These are phyloP conservation scores for Penicillium atrosanguineum DNA, from an alignment of 495 filamentous ascomycete genomes.

Conservation along the genomic window DNA sequence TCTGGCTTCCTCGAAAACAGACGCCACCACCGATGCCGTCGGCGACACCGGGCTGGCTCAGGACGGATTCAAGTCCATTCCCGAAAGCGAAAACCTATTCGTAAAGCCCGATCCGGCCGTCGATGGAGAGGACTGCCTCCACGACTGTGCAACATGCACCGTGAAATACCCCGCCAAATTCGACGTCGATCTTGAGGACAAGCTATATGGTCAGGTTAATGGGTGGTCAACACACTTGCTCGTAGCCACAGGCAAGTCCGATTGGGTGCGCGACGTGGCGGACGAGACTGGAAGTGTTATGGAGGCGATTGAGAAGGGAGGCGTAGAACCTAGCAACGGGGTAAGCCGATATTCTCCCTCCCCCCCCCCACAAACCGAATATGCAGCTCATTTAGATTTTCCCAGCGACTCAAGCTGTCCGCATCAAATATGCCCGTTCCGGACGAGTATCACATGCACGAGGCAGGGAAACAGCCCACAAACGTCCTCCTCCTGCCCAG, in stretches of 20 bases:
- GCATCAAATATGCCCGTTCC: slow-evolving; percentile 90
- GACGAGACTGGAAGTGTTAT: slow-evolving; percentile 94
- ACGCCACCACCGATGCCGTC: slow-evolving; percentile 22
- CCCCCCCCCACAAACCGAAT: not conserved
- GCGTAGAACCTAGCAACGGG: slow-evolving; percentile 68
- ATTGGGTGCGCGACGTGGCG: slow-evolving; percentile 88
- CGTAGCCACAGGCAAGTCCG: slow-evolving; percentile 90
- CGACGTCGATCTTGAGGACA: slow-evolving; percentile 71
- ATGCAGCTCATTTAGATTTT: not conserved
- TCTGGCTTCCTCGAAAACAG: slow-evolving; percentile 27
- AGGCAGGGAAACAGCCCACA: slow-evolving; percentile 64
- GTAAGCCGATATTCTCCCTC: slow-evolving; percentile 44
- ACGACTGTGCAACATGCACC: slow-evolving; percentile 83
- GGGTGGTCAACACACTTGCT: slow-evolving; percentile 87
- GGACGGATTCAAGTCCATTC: slow-evolving; percentile 40
- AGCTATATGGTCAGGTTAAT: slow-evolving; percentile 83
- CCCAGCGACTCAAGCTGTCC: slow-evolving; percentile 76
- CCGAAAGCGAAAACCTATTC: slow-evolving; percentile 40
- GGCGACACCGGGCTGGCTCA: slow-evolving; percentile 19
- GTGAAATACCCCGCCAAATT: slow-evolving; percentile 74
- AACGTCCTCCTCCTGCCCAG: slow-evolving; percentile 83
- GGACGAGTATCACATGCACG: slow-evolving; percentile 51
- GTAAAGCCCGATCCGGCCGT: slow-evolving; percentile 58
- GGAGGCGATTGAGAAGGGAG: slow-evolving; percentile 74
- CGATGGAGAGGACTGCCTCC: slow-evolving; percentile 88